phyloP scores from a whole-genome alignment of 1,284 basidiomycete species.

The Hemileia vastatrix region DNA sequence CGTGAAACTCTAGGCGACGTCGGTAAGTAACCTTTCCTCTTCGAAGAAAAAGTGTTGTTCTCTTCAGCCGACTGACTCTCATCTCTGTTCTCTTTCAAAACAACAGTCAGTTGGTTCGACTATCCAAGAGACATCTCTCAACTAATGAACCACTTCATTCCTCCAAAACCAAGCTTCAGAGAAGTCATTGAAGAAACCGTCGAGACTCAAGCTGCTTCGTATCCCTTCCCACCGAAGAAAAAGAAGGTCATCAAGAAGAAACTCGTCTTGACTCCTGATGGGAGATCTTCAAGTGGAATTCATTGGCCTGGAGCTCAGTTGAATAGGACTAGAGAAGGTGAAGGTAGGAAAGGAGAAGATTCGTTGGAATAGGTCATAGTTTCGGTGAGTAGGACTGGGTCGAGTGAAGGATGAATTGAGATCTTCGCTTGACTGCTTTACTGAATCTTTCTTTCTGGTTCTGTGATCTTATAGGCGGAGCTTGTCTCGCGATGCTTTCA shows the following conservation, averaged over 20 bases:
- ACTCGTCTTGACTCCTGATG: neutral
- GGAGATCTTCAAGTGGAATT: neutral
- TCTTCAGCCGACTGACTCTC: neutral
- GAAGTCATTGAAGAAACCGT: too few relatives aligned
- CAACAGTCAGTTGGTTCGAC: constrained; percentile 59
- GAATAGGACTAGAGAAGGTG: neutral
- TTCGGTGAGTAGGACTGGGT: neutral
- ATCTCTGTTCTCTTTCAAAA: constrained; percentile 1
- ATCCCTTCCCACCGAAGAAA: neutral
- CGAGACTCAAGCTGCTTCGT: neutral
- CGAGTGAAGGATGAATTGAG: constrained; percentile 45
- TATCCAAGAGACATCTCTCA: constrained; percentile 62
- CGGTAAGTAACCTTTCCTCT: constrained; percentile 48
- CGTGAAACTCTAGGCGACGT: constrained; percentile 51
- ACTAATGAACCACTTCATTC: constrained; percentile 57
- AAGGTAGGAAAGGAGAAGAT: neutral
- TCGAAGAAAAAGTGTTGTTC: constrained; percentile 14
- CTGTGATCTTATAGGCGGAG: constrained; percentile 18
- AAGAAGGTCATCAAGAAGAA: neutral
- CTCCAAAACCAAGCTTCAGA: constrained; percentile 43
- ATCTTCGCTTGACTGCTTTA: constrained; percentile 45
- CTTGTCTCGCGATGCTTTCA: constrained; percentile 51
- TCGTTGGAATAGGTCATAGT: neutral
- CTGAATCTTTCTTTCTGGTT: constrained; percentile 45
- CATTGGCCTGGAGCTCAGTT: neutral